A percentile compares a stretch with the other conserved stretches of the same genome.
Evolutionary conservation across 1,284 basidiomycete genomes (phyloP).

Genomic region (Entoloma clypeatum): DNA sequence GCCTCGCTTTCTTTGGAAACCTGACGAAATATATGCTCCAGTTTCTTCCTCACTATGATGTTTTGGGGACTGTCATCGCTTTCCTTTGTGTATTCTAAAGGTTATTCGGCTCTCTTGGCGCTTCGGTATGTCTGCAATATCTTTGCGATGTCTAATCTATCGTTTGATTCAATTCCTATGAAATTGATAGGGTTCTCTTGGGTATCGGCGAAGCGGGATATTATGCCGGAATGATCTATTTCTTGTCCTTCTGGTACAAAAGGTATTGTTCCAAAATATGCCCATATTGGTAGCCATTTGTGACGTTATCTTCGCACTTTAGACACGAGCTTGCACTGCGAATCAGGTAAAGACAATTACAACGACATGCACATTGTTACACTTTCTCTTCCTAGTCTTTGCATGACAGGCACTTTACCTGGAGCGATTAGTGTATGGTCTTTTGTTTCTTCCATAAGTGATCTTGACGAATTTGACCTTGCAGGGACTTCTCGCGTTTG

Average conservation of each 20-base stretch:
- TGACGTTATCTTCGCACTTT: background rate
- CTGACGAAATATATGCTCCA: no score
- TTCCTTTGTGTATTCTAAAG: constrained; percentile 51
- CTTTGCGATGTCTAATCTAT: background rate
- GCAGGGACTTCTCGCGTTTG: constrained; percentile 51
- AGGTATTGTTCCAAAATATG: constrained; percentile 32
- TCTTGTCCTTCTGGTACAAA: constrained; percentile 52
- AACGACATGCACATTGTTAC: background rate
- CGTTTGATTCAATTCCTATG: background rate
- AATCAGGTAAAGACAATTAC: constrained; percentile 35
- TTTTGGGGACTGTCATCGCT: constrained; percentile 54
- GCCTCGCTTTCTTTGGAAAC: background rate
- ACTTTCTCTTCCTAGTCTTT: constrained; percentile 32
- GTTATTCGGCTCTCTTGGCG: constrained; percentile 43
- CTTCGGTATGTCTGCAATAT: constrained; percentile 34
- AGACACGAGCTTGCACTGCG: constrained; percentile 50
- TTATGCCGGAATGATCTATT: constrained; percentile 57
- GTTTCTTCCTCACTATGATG: constrained; percentile 49
- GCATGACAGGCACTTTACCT: constrained; percentile 52
- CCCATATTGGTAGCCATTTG: constrained; percentile 1
- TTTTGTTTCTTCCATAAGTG: background rate
- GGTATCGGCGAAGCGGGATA: constrained; percentile 51
- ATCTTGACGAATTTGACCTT: background rate
- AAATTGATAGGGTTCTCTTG: constrained; percentile 41
- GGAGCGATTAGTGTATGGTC: constrained; percentile 46